A percentile compares a stretch with the other conserved stretches of the same genome.
These are phyloP conservation scores for Orbilia blumenaviensis DNA, from an alignment of 2,329 filamentous ascomycete genomes.

Conservation along the genomic window DNA sequence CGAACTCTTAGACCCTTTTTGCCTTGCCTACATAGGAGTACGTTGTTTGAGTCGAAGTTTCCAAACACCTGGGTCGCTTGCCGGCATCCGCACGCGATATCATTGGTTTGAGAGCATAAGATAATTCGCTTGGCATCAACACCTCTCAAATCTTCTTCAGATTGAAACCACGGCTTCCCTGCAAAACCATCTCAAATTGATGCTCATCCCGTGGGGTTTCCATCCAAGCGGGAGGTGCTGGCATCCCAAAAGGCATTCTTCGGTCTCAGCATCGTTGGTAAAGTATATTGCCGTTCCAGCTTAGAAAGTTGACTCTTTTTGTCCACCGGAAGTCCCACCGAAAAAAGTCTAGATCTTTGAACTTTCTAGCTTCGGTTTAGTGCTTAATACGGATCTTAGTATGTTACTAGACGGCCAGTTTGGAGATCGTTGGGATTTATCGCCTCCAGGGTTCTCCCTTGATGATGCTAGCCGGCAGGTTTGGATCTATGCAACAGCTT, in stretches of 20 bases:
- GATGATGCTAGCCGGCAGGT: too few species aligned
- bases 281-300: slow-evolving; percentile 31
- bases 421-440: slow-evolving; percentile 26
- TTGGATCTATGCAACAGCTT: slow-evolving; percentile 1
- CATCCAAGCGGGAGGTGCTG: slow-evolving; percentile 20
- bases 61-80: slow-evolving; percentile 42
- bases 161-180: slow-evolving; percentile 36
- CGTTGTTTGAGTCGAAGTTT: slow-evolving; percentile 12
- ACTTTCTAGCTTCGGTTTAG: slow-evolving; percentile 5
- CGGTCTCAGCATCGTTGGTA: slow-evolving; percentile 28
- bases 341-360: slow-evolving; percentile 32
- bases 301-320: not conserved
- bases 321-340: not conserved
- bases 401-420: slow-evolving; percentile 11
- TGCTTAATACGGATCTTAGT: not conserved
- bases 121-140: slow-evolving; percentile 42
- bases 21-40: slow-evolving; percentile 1
- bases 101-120: slow-evolving; percentile 41
- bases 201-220: slow-evolving; percentile 37
- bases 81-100: slow-evolving; percentile 48
- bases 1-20: not conserved
- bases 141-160: slow-evolving; percentile 39
- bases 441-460: slow-evolving; percentile 34
- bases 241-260: not conserved
- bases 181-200: slow-evolving; percentile 47